phyloP scores from a whole-genome alignment of 306 rosid genomes.

The Vigna trinervia region DNA sequence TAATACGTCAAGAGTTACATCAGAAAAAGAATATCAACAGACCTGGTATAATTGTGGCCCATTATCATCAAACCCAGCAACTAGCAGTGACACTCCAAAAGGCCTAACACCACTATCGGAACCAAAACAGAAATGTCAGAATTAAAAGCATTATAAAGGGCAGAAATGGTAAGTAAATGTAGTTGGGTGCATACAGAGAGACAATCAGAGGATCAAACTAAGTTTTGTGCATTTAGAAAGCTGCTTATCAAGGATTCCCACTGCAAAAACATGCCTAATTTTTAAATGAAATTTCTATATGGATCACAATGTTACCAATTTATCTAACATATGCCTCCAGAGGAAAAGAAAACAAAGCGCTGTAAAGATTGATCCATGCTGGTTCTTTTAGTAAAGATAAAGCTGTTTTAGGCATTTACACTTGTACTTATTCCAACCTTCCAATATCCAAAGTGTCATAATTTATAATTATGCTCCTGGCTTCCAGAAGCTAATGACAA shows the following conservation, averaged over 20 bases:
- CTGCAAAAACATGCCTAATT: neutral
- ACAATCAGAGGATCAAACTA: neutral
- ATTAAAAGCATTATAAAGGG: slow-evolving; percentile 5
- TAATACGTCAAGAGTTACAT: slow-evolving; percentile 21
- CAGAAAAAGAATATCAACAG: slow-evolving; percentile 3
- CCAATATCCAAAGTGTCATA: neutral
- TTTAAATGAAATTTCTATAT: slow-evolving; percentile 13
- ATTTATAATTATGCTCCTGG: slow-evolving; percentile 14
- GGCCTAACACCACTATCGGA: slow-evolving; percentile 92
- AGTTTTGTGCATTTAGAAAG: slow-evolving; percentile 11
- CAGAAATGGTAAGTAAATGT: neutral
- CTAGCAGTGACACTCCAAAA: slow-evolving; percentile 91
- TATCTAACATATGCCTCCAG: slow-evolving; percentile 6
- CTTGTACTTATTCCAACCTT: slow-evolving; percentile 7
- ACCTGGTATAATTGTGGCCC: slow-evolving; percentile 98
- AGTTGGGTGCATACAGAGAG: neutral
- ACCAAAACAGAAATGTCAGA: slow-evolving; percentile 40
- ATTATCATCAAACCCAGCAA: slow-evolving; percentile 91
- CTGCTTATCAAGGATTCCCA: neutral
- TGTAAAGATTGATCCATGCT: neutral
- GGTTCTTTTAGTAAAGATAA: slow-evolving; percentile 9
- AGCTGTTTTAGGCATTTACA: neutral
- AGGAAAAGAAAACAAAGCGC: slow-evolving; percentile 1
- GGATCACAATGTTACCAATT: slow-evolving; percentile 7
- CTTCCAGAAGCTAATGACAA: slow-evolving; percentile 15